Evolutionary conservation across 176 grass and related monocot genomes (phyloP).

Genomic region (Rhynchospora tenuis): DNA sequence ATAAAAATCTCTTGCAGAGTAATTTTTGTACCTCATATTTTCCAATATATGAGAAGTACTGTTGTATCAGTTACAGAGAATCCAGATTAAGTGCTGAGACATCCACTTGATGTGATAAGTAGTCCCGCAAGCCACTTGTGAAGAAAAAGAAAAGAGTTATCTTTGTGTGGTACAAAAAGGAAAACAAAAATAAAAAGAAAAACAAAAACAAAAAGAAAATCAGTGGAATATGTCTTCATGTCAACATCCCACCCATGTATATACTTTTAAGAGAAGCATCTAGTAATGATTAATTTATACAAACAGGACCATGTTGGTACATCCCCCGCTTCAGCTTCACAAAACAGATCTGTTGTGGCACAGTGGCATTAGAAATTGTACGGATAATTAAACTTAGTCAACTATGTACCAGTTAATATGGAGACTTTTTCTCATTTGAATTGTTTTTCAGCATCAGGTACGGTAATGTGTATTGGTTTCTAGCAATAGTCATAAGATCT

Average conservation of each 20-base stretch:
- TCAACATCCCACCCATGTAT: constrained; percentile 15
- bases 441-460: background rate
- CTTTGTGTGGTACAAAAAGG: background rate
- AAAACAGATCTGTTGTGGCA: background rate
- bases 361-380: background rate
- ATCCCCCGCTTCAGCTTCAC: background rate
- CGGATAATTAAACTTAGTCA: background rate
- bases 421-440: background rate
- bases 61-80: background rate
- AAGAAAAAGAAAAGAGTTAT: constrained; percentile 1
- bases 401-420: background rate
- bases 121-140: background rate
- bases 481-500: background rate
- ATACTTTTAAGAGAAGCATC: constrained; percentile 7
- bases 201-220: background rate
- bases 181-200: background rate
- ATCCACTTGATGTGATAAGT: constrained; percentile 16
- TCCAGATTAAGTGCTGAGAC: background rate
- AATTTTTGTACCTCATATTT: background rate
- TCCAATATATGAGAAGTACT: background rate
- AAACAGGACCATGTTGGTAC: constrained; percentile 4
- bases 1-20: background rate
- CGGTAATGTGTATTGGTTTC: background rate
- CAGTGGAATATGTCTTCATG: constrained; percentile 9
- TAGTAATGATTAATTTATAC: constrained; percentile 14